Conservation (phyloP, 2,329 filamentous ascomycete species). For the Gnomoniopsis sp. region DNA sequence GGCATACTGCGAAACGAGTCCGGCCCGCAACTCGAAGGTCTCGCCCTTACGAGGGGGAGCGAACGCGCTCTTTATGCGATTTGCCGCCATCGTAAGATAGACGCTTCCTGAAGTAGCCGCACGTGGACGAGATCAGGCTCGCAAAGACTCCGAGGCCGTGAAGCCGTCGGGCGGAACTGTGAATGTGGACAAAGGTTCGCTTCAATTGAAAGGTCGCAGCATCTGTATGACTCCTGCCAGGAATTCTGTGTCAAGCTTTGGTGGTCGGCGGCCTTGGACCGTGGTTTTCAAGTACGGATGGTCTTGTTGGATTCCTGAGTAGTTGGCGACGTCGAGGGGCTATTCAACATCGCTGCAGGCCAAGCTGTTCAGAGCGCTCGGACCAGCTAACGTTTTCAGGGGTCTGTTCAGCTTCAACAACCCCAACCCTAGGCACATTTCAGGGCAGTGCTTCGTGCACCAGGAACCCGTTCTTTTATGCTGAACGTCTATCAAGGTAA, state of each 20-base stretch:
- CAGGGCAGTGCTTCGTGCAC: background rate
- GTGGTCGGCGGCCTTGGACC: constrained; percentile 15
- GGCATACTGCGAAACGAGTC: constrained; percentile 96
- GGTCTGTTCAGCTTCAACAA: constrained; percentile 4
- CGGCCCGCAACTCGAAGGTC: constrained; percentile 94
- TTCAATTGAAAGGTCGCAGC: background rate
- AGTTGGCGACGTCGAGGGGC: constrained; percentile 13
- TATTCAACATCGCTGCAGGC: constrained; percentile 10
- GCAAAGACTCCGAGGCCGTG: constrained; percentile 16
- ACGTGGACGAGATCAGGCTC: constrained; percentile 25
- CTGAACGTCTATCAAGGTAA: background rate
- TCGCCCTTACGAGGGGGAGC: constrained; percentile 92
- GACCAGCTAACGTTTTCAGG: constrained; percentile 8
- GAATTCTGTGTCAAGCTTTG: constrained; percentile 3
- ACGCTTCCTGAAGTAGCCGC: constrained; percentile 6
- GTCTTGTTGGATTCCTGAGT: background rate
- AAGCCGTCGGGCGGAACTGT: background rate
- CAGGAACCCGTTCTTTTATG: background rate
- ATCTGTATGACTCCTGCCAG: constrained; percentile 1
- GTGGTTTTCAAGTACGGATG: background rate
- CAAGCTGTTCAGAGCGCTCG: constrained; percentile 18
- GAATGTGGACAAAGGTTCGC: background rate
- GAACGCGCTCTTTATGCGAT: constrained; percentile 92
- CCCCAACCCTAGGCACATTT: constrained; percentile 7
- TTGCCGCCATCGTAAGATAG: constrained; percentile 74